Percentiles rank a stretch among this genome's conserved stretches.
Evolutionary conservation across 305 asterid species (phyloP).

Genomic region (Coffea humblotiana): DNA sequence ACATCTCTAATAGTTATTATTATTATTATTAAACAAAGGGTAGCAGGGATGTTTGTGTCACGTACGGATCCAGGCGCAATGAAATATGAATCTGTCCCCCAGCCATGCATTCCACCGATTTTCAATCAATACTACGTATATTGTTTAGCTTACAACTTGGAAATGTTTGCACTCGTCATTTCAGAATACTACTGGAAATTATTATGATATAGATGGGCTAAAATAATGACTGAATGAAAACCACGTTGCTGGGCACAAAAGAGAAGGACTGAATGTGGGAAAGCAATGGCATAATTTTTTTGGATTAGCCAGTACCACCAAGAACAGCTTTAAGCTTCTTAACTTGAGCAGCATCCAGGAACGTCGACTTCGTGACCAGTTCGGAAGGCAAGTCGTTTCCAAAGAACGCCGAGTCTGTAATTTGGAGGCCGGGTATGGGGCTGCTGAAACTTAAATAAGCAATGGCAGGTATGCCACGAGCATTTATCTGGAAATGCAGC

Average conservation of each 20-base stretch:
- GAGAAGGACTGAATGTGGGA: not conserved
- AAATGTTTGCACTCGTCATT: not conserved
- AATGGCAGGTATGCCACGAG: conserved; percentile 44
- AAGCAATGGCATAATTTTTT: not conserved
- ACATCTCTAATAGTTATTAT: too few species aligned
- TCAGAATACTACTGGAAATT: not conserved
- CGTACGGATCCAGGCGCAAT: not conserved
- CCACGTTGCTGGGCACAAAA: not conserved
- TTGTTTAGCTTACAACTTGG: not conserved
- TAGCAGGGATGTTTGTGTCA: not conserved
- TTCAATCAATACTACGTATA: not conserved
- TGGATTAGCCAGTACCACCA: conserved; percentile 33
- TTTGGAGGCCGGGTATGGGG: conserved; percentile 59
- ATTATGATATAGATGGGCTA: not conserved
- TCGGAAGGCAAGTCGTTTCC: conserved; percentile 32
- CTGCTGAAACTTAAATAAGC: conserved; percentile 62
- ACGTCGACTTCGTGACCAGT: conserved; percentile 29
- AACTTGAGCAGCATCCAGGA: conserved; percentile 32
- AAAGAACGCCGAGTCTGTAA: conserved; percentile 35
- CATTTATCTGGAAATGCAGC: conserved; percentile 72
- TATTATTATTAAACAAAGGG: not conserved
- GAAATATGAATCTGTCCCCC: not conserved
- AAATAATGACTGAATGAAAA: not conserved
- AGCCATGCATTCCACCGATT: not conserved
- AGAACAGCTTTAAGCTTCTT: conserved; percentile 42